Percentiles rank a stretch among this genome's conserved stretches.
These are phyloP conservation scores for Cercospora sp. DNA, from an alignment of 2,329 filamentous ascomycete species.

Conservation along the genomic window DNA sequence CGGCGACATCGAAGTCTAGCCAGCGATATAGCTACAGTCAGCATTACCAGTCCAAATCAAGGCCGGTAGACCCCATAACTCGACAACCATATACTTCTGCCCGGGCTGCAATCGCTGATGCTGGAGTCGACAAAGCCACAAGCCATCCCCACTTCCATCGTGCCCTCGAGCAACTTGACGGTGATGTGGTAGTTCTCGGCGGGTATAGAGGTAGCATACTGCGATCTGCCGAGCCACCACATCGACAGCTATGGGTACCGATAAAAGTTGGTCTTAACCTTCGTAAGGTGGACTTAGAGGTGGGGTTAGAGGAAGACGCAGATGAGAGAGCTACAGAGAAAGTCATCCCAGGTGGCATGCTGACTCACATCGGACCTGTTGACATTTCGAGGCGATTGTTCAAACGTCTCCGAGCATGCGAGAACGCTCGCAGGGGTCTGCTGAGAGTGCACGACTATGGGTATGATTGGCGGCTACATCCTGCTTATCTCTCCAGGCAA, in stretches of 20 bases:
- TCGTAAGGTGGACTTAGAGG: slow-evolving; percentile 85
- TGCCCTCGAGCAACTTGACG: slow-evolving; percentile 68
- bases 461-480: slow-evolving; percentile 91
- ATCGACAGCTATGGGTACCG: slow-evolving; percentile 90
- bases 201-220: slow-evolving; percentile 90
- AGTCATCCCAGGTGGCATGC: slow-evolving; percentile 83
- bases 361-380: slow-evolving; percentile 88
- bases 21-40: background rate
- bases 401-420: slow-evolving; percentile 70
- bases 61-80: slow-evolving; percentile 32
- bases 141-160: slow-evolving; percentile 53
- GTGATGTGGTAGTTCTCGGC: slow-evolving; percentile 84
- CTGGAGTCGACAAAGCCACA: slow-evolving; percentile 31
- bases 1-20: slow-evolving; percentile 19
- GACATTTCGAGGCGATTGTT: slow-evolving; percentile 84
- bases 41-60: slow-evolving; percentile 12
- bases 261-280: slow-evolving; percentile 91
- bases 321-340: slow-evolving; percentile 78
- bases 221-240: slow-evolving; percentile 74
- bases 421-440: slow-evolving; percentile 69
- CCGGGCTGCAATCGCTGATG: slow-evolving; percentile 27
- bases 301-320: slow-evolving; percentile 74
- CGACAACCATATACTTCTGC: slow-evolving; percentile 30
- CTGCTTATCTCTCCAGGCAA: slow-evolving; percentile 68
- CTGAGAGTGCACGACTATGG: slow-evolving; percentile 86